Evolutionary conservation across 805 yeast species (phyloP).

Genomic region (Candida schatavii): DNA sequence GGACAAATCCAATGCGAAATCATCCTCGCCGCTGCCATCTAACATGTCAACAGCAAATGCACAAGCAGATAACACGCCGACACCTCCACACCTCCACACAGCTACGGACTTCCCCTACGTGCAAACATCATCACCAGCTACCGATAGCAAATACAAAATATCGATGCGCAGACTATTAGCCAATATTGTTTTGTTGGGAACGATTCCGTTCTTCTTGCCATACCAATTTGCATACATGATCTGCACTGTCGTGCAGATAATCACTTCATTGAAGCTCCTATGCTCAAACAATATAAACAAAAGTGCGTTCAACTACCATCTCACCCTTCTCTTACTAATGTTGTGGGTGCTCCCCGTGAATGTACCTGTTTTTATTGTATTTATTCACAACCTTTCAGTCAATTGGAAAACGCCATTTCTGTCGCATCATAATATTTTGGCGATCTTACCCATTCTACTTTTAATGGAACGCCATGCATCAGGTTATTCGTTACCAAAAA

Average conservation of each 20-base stretch:
- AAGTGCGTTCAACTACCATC: conserved; percentile 54
- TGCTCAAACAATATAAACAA: conserved; percentile 6
- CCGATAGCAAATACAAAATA: neutral
- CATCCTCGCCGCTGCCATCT: neutral
- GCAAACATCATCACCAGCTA: neutral
- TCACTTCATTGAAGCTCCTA: conserved; percentile 43
- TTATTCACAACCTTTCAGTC: conserved; percentile 73
- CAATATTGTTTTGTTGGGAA: conserved; percentile 33
- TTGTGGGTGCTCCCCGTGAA: conserved; percentile 78
- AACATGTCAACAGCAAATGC: neutral
- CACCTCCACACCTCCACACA: neutral
- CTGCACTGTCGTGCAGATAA: conserved; percentile 54
- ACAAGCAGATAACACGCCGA: neutral
- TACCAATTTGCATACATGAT: conserved; percentile 75
- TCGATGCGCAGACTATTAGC: conserved; percentile 25
- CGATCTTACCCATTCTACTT: conserved; percentile 69
- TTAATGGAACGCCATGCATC: conserved; percentile 53
- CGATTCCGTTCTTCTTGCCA: conserved; percentile 65
- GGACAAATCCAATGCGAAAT: neutral
- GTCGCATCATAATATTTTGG: conserved; percentile 79
- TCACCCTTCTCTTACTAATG: conserved; percentile 65
- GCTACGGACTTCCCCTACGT: neutral
- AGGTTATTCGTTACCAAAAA: conserved; percentile 46
- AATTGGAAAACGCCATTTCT: conserved; percentile 83
- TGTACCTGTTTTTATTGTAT: conserved; percentile 74